Evolutionary conservation across 73 alveolate species (phyloP).

Genomic region (Paramecium caudatum): DNA sequence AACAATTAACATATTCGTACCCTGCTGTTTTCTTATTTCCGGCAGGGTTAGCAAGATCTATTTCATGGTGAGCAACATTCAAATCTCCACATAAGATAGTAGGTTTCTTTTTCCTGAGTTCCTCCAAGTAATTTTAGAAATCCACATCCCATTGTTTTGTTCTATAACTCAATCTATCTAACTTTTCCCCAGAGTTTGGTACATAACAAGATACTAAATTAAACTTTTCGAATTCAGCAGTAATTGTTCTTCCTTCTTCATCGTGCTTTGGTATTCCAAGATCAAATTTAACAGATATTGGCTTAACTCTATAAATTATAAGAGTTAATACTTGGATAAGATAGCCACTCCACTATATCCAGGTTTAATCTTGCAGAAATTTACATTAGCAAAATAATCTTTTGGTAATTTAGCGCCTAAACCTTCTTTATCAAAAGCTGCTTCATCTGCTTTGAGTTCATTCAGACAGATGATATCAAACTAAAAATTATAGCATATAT

Average conservation of each 20-base stretch:
- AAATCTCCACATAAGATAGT: slow-evolving; percentile 90
- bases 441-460: slow-evolving; percentile 90
- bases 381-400: slow-evolving; percentile 80
- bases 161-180: slow-evolving; percentile 91
- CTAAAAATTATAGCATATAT: neutral
- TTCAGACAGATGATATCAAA: slow-evolving; percentile 90
- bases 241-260: slow-evolving; percentile 94
- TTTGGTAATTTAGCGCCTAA: slow-evolving; percentile 77
- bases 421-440: slow-evolving; percentile 75
- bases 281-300: slow-evolving; percentile 85
- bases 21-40: slow-evolving; percentile 91
- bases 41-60: slow-evolving; percentile 92
- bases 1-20: neutral
- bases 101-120: slow-evolving; percentile 80
- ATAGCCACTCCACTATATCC: slow-evolving; percentile 98
- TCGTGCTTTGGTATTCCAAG: slow-evolving; percentile 91
- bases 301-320: slow-evolving; percentile 77
- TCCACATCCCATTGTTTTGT: slow-evolving; percentile 93
- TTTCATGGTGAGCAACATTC: slow-evolving; percentile 94
- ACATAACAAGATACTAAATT: slow-evolving; percentile 93
- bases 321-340: slow-evolving; percentile 78
- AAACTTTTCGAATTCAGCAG: slow-evolving; percentile 94
- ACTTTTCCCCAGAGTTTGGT: slow-evolving; percentile 94
- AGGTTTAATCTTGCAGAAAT: slow-evolving; percentile 85
- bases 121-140: slow-evolving; percentile 77